Base-by-base conservation (phyloP, 768 basidiomycete genomes). In the Russula griseocarnosa region DNA sequence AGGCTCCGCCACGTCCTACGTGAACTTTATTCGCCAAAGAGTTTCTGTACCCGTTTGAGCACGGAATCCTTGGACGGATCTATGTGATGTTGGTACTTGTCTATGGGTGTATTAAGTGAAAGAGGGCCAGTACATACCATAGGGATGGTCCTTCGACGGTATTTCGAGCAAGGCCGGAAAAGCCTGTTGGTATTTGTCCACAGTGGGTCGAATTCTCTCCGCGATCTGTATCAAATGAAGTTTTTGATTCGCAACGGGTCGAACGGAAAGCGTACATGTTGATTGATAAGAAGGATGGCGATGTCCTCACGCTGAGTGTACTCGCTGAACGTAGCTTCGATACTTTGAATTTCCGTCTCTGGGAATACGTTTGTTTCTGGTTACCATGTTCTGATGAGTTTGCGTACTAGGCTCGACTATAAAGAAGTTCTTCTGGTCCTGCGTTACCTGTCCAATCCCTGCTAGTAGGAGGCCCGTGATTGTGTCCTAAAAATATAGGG, bases 131-230 rank as follows among this genome's bases (percentile, higher is more conserved):
- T 49, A 76, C 83, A 63, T 59, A 96, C 96, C 95, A 70, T 98
- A 98, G 40, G 96, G 96, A 75, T 97, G 94, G 72, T 98, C 96
- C 75, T 98, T 98, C 60, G 93, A 94, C 28, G 97, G 97, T 66
- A 99, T 98, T 76, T 99, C 97, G 18, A 99, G 84, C 46, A 99
- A 77, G 0, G 97, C 94, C 24, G 97, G 97, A 79, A 99, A 99
- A 0, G 96, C 86, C 74, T 94, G 91, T 68, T 92, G 87, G 75
- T 99, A 99, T 70, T 87, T 86, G 76, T 99, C 97, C 14, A 99
- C 93, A 1, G 90, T 86, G 0, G 93, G 93, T 42, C 97, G 81
- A 67, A 99, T 99, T 81, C 91, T 93, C 80, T 98, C 97, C 65
- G 97, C 97, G 70, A 98, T 81, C 97, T 98, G 73, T 10, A 68